phyloP scores from a whole-genome alignment of 2,329 filamentous ascomycete genomes.

The Mycosphaerella sp. region DNA sequence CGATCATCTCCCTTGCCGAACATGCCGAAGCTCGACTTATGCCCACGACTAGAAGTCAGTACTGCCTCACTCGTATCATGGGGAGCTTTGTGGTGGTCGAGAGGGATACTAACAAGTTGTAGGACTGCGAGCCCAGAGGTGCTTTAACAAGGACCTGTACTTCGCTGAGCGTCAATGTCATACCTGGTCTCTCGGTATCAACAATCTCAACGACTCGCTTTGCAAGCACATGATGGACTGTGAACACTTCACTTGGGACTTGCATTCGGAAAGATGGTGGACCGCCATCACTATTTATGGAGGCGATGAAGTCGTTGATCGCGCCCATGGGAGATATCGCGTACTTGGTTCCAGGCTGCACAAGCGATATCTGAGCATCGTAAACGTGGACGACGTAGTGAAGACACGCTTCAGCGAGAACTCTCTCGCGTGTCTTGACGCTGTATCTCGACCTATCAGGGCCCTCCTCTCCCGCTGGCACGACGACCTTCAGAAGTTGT shows the following conservation, averaged over 20 bases:
- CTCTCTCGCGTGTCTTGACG: slow-evolving; percentile 10
- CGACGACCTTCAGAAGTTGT: slow-evolving; percentile 7
- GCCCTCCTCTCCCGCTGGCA: slow-evolving; percentile 1
- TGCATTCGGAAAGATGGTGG: slow-evolving; percentile 14
- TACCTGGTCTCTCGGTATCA: slow-evolving; percentile 2
- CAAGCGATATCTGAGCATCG: slow-evolving; percentile 16
- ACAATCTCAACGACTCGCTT: slow-evolving; percentile 13
- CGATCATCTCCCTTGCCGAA: slow-evolving; percentile 14
- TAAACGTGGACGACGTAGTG: slow-evolving; percentile 19
- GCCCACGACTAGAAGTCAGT: too few relatives aligned
- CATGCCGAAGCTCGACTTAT: slow-evolving; percentile 4
- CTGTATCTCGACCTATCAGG: slow-evolving; percentile 4
- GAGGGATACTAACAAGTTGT: slow-evolving; percentile 6
- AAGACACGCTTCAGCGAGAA: slow-evolving; percentile 9
- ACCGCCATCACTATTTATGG: slow-evolving; percentile 12
- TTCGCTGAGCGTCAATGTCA: slow-evolving; percentile 10
- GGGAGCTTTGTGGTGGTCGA: too few relatives aligned
- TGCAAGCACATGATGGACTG: slow-evolving; percentile 11
- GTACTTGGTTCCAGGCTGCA: slow-evolving; percentile 6
- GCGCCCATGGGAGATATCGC: slow-evolving; percentile 3
- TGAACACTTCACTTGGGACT: slow-evolving; percentile 3
- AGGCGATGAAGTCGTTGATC: slow-evolving; percentile 17
- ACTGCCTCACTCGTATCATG: too few relatives aligned
- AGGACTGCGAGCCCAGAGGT: slow-evolving; percentile 2
- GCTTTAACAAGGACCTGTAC: slow-evolving; percentile 13